Conservation (phyloP, 75 land plant species). For the Pinus taeda region DNA sequence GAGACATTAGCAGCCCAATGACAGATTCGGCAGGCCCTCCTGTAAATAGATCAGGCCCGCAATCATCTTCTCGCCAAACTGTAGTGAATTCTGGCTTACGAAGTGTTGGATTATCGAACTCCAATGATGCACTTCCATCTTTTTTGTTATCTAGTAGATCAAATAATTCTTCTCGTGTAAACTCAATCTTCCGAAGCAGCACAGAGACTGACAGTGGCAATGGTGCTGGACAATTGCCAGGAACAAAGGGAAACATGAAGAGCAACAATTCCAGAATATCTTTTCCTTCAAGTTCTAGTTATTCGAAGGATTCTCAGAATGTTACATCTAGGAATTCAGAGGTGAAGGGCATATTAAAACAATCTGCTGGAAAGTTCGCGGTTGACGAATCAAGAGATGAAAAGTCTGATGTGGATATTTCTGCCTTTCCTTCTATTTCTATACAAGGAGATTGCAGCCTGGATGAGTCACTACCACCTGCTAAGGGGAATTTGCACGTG, state of each 20-base stretch:
- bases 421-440: not conserved
- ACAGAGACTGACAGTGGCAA: not conserved
- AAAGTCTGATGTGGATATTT: not conserved
- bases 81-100: not conserved
- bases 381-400: not conserved
- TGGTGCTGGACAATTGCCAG: not conserved
- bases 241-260: not conserved
- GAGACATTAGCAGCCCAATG: not conserved
- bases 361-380: not conserved
- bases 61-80: not conserved
- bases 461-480: not conserved
- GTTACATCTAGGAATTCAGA: not conserved
- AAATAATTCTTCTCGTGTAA: not conserved
- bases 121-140: not conserved
- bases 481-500: slow-evolving; percentile 5
- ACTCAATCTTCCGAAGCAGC: not conserved
- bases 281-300: not conserved
- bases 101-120: slow-evolving; percentile 1
- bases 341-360: not conserved
- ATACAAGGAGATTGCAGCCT: not conserved
- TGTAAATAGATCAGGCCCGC: not conserved
- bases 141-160: slow-evolving; percentile 8
- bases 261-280: not conserved
- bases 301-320: not conserved
- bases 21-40: not conserved